Evolutionary conservation across 73 alveolate species (phyloP).

Genomic region (Stentor roeselii): DNA sequence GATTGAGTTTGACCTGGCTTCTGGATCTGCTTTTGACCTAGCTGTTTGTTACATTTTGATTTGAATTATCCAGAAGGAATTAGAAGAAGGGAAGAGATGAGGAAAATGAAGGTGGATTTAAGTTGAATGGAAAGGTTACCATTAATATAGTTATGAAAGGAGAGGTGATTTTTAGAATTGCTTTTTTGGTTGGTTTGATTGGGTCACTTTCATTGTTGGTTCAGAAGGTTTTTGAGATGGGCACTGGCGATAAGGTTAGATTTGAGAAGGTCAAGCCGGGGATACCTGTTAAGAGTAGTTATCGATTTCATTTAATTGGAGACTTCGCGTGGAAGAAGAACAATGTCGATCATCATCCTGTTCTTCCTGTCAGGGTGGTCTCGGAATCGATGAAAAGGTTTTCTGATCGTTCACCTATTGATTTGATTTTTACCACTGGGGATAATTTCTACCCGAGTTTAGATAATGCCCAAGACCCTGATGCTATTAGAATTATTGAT

Average conservation of each 20-base stretch:
- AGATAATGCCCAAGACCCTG: no score
- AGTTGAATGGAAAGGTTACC: no score
- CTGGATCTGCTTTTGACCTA: not conserved
- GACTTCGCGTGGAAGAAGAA: not conserved
- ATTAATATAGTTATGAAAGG: no score
- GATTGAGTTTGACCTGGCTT: not conserved
- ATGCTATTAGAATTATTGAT: no score
- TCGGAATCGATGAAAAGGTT: not conserved
- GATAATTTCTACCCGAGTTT: not conserved
- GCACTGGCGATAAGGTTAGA: no score
- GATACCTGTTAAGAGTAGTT: no score
- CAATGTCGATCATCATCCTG: not conserved
- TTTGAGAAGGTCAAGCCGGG: no score
- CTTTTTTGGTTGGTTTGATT: no score
- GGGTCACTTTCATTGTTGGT: no score
- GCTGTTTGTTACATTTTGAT: not conserved
- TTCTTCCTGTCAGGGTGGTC: no score
- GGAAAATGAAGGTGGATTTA: conserved; percentile 1
- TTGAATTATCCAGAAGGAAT: not conserved
- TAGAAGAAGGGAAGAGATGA: not conserved
- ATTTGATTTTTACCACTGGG: not conserved
- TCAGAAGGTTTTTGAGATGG: no score
- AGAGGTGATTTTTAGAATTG: no score
- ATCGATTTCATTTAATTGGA: conserved; percentile 13
- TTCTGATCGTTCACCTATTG: not conserved